phyloP scores from a whole-genome alignment of 2,329 filamentous ascomycete genomes.

The Monosporascus cannonballus region DNA sequence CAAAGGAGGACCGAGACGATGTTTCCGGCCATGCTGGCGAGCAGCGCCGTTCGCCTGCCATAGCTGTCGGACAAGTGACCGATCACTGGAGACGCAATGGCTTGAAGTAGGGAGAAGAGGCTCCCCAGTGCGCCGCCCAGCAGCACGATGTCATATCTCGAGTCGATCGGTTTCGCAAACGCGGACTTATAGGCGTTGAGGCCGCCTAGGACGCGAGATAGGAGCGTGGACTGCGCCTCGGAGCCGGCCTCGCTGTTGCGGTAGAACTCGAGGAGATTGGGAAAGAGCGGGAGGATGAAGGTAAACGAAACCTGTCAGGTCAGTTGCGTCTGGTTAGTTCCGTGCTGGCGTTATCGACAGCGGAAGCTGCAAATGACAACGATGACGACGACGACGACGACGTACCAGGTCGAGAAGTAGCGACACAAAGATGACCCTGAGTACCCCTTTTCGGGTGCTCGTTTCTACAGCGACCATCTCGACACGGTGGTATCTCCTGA shows the following conservation, averaged over 20 bases:
- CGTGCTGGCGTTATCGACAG: neutral
- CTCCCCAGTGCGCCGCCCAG: conserved; percentile 91
- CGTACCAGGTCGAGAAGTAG: conserved; percentile 82
- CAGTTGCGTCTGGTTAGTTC: conserved; percentile 5
- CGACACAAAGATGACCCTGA: conserved; percentile 83
- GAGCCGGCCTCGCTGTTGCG: conserved; percentile 66
- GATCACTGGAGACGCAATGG: conserved; percentile 86
- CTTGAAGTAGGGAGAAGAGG: conserved; percentile 85
- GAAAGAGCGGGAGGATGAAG: conserved; percentile 94
- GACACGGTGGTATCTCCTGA: neutral
- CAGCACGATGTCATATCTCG: conserved; percentile 93
- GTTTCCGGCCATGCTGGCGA: conserved; percentile 90
- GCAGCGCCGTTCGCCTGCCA: conserved; percentile 78
- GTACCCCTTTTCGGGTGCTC: conserved; percentile 65
- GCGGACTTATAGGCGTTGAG: conserved; percentile 93
- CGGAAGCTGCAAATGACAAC: too few relatives aligned
- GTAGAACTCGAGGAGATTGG: conserved; percentile 93
- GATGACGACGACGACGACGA: conserved; percentile 2
- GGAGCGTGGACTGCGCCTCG: conserved; percentile 44
- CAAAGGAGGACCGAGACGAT: conserved; percentile 89
- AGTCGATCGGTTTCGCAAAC: conserved; percentile 88
- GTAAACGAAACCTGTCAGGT: conserved; percentile 82
- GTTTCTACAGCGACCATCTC: conserved; percentile 28
- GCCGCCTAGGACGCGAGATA: conserved; percentile 72
- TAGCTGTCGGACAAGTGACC: conserved; percentile 82